These are phyloP conservation scores for Kurtzmaniella fragi DNA, from an alignment of 805 yeast genomes.

Conservation along the genomic window DNA sequence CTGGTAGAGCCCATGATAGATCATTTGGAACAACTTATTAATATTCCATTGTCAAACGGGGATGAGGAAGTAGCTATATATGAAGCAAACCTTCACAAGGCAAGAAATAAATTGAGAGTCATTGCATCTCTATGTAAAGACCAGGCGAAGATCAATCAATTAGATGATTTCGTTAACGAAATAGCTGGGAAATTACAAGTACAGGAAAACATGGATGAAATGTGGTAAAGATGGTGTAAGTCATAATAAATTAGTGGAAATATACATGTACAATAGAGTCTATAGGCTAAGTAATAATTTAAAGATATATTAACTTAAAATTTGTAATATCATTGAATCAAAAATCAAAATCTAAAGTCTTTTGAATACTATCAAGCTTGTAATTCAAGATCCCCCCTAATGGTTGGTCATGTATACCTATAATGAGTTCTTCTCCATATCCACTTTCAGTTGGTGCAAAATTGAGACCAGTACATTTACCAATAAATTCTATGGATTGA, in stretches of 20 bases:
- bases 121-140: slow-evolving; percentile 34
- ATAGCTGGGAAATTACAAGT: slow-evolving; percentile 35
- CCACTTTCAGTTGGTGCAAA: slow-evolving; percentile 40
- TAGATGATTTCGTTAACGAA: slow-evolving; percentile 30
- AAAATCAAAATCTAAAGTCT: slow-evolving; percentile 38
- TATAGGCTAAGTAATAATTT: too few relatives aligned
- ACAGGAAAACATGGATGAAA: slow-evolving; percentile 34
- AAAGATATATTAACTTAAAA: too few relatives aligned
- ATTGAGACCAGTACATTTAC: slow-evolving; percentile 53
- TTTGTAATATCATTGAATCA: slow-evolving; percentile 1
- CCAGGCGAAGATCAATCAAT: slow-evolving; percentile 20
- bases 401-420: slow-evolving; percentile 52
- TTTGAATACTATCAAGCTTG: slow-evolving; percentile 28
- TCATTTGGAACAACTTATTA: slow-evolving; percentile 26
- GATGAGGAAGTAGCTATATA: slow-evolving; percentile 52
- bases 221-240: slow-evolving; percentile 29
- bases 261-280: too few relatives aligned
- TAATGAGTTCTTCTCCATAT: slow-evolving; percentile 42
- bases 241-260: not conserved
- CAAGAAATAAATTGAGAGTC: slow-evolving; percentile 58
- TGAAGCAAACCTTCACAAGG: slow-evolving; percentile 48
- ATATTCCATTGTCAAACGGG: slow-evolving; percentile 35
- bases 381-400: slow-evolving; percentile 56
- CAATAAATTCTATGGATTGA: slow-evolving; percentile 51
- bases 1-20: slow-evolving; percentile 17